Percentiles rank a stretch among this genome's conserved stretches.
Evolutionary conservation across 2,329 filamentous ascomycete species (phyloP).

Genomic region (Exserohilum rostratum): DNA sequence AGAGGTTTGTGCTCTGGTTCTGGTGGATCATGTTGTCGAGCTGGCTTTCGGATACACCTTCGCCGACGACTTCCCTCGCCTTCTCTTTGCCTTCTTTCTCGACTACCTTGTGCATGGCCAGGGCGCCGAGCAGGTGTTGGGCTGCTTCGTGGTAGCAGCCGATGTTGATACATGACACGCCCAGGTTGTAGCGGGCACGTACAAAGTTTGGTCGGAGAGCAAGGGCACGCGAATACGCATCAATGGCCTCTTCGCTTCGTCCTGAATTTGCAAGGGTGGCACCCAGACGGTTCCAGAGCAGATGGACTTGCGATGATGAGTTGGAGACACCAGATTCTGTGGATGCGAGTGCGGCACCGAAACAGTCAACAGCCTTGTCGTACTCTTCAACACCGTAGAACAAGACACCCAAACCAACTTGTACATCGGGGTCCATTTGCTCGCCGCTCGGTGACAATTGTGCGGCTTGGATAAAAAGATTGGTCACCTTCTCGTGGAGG

Average conservation of each 20-base stretch:
- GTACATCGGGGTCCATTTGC: slow-evolving; percentile 97
- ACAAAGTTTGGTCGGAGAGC: slow-evolving; percentile 95
- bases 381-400: slow-evolving; percentile 99
- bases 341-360: slow-evolving; percentile 85
- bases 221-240: slow-evolving; percentile 92
- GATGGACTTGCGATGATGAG: slow-evolving; percentile 82
- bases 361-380: slow-evolving; percentile 98
- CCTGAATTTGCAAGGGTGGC: slow-evolving; percentile 95
- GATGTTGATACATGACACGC: slow-evolving; percentile 96
- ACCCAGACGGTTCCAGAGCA: slow-evolving; percentile 96
- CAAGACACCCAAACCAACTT: slow-evolving; percentile 93
- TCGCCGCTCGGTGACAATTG: slow-evolving; percentile 90
- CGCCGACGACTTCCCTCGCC: slow-evolving; percentile 77
- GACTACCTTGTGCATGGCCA: slow-evolving; percentile 94
- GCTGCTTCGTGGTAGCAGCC: slow-evolving; percentile 93
- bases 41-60: slow-evolving; percentile 68
- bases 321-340: slow-evolving; percentile 85
- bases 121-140: slow-evolving; percentile 85
- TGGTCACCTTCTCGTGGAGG: slow-evolving; percentile 87
- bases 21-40: slow-evolving; percentile 89
- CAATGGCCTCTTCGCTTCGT: slow-evolving; percentile 92
- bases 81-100: slow-evolving; percentile 83
- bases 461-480: slow-evolving; percentile 88
- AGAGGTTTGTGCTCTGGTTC: slow-evolving; percentile 95
- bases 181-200: slow-evolving; percentile 93